Conservation (phyloP, 2,329 filamentous ascomycete genomes). For the Penicillium sp. region DNA sequence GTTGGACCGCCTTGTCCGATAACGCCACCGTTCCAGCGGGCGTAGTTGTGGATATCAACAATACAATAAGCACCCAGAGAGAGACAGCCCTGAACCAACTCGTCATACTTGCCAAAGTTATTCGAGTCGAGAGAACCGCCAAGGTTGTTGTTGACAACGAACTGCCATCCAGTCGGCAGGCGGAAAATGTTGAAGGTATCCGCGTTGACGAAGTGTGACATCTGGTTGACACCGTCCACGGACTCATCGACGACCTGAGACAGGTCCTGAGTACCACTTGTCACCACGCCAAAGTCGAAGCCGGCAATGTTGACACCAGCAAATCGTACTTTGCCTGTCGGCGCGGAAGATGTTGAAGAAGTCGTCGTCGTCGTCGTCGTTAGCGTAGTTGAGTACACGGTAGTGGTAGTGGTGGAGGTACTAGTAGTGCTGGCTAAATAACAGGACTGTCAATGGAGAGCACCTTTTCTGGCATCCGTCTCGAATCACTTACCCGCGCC, state of each 20-base stretch:
- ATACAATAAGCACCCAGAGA: constrained; percentile 1
- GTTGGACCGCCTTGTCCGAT: constrained; percentile 3
- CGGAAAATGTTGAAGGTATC: constrained; percentile 3
- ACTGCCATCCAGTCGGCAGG: neutral
- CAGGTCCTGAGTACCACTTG: neutral
- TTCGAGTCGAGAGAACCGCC: neutral
- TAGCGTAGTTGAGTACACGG: neutral
- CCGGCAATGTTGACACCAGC: constrained; percentile 2
- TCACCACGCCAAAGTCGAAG: constrained; percentile 1
- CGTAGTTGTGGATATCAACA: constrained; percentile 1
- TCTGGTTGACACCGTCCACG: neutral
- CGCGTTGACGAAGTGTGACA: constrained; percentile 1
- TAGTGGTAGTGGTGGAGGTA: neutral
- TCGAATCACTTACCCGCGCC: neutral
- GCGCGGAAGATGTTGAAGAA: neutral
- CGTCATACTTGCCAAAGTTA: constrained; percentile 2
- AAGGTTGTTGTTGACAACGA: neutral
- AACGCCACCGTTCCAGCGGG: neutral
- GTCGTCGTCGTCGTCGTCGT: neutral
- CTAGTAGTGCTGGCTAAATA: neutral
- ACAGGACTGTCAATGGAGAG: neutral
- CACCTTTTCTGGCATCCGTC: neutral
- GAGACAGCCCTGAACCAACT: neutral
- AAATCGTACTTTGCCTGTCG: neutral
- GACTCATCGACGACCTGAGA: neutral